Conservation (phyloP, 1,139 yeast genomes). For the Yamadazyma aaseri region DNA sequence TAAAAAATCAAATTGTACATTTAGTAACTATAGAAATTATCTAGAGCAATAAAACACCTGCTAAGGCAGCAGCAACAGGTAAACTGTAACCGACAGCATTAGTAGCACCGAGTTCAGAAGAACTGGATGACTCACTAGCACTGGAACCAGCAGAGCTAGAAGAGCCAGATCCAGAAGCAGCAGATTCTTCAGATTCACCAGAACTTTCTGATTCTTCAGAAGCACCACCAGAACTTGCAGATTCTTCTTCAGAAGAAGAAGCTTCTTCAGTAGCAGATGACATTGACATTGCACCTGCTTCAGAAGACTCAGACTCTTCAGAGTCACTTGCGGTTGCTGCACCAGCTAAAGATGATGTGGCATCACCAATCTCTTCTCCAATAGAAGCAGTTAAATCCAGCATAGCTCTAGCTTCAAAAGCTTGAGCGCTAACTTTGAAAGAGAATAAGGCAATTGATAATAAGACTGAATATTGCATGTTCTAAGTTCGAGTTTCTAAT, state of each 20-base stretch:
- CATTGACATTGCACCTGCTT: constrained; percentile 5
- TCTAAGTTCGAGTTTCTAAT: neutral
- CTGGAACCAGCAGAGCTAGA: constrained; percentile 19
- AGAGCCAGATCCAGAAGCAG: constrained; percentile 7
- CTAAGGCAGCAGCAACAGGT: constrained; percentile 14
- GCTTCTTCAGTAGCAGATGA: constrained; percentile 8
- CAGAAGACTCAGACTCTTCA: constrained; percentile 12
- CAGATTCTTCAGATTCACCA: constrained; percentile 10
- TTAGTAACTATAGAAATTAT: no score
- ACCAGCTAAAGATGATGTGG: constrained; percentile 16
- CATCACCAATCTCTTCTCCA: constrained; percentile 10
- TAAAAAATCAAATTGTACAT: no score
- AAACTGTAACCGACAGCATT: constrained; percentile 15
- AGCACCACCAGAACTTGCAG: constrained; percentile 5
- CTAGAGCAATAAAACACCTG: constrained; percentile 17
- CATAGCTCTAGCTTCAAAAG: constrained; percentile 12
- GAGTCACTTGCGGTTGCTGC: constrained; percentile 13
- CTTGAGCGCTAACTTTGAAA: constrained; percentile 16
- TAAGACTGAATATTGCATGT: constrained; percentile 19
- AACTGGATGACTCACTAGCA: constrained; percentile 6
- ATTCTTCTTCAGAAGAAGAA: constrained; percentile 6
- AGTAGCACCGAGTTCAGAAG: constrained; percentile 8
- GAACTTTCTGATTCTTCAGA: constrained; percentile 9
- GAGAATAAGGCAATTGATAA: constrained; percentile 15
- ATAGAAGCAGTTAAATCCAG: constrained; percentile 11